These are phyloP conservation scores for Trametes hirsuta DNA, from an alignment of 1,284 basidiomycete species.

Conservation along the genomic window DNA sequence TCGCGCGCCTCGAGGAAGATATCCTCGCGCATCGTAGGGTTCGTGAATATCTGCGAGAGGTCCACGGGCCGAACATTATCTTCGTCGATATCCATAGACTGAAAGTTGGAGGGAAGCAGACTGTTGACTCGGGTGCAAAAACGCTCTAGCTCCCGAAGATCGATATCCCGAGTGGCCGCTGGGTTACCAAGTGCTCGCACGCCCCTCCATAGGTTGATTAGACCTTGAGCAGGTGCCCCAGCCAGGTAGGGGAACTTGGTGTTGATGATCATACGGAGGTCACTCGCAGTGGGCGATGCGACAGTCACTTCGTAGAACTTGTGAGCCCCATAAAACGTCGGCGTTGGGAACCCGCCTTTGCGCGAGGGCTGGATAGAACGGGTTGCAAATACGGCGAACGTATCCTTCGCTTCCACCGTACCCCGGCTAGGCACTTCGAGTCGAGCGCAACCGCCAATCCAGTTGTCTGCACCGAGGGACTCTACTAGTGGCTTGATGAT, in stretches of 20 bases:
- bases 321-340: slow-evolving; percentile 82
- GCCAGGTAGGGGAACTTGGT: slow-evolving; percentile 67
- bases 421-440: slow-evolving; percentile 75
- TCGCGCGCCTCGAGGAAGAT: slow-evolving; percentile 91
- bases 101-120: slow-evolving; percentile 55
- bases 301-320: slow-evolving; percentile 79
- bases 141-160: slow-evolving; percentile 87
- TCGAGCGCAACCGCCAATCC: slow-evolving; percentile 74
- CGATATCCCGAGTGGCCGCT: slow-evolving; percentile 63
- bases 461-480: slow-evolving; percentile 73
- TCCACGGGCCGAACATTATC: slow-evolving; percentile 32
- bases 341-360: slow-evolving; percentile 47
- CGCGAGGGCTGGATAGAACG: slow-evolving; percentile 58
- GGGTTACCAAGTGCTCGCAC: slow-evolving; percentile 52
- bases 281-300: slow-evolving; percentile 60
- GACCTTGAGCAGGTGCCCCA: slow-evolving; percentile 45
- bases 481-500: slow-evolving; percentile 84
- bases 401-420: slow-evolving; percentile 70
- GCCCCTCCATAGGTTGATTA: slow-evolving; percentile 68
- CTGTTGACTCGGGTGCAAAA: slow-evolving; percentile 80
- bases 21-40: slow-evolving; percentile 84
- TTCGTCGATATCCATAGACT: slow-evolving; percentile 48
- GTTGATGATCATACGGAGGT: slow-evolving; percentile 72
- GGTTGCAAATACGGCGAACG: slow-evolving; percentile 83
- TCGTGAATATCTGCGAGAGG: slow-evolving; percentile 60